phyloP scores from a whole-genome alignment of 331 rosid species.

The Erythrophleum ivorense region DNA sequence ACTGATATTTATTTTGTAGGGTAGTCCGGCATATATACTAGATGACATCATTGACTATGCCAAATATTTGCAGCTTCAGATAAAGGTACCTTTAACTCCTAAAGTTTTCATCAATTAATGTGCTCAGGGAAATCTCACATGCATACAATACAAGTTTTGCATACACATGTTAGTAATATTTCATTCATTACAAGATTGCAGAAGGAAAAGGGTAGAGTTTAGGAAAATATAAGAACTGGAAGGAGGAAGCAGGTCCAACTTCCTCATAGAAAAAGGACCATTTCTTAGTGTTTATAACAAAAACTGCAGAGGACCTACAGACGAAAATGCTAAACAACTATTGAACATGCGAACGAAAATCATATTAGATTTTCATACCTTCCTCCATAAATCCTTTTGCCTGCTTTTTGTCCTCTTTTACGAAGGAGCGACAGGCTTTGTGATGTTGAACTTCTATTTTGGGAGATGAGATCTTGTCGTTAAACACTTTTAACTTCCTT shows the following conservation, averaged over 20 bases:
- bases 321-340: background rate
- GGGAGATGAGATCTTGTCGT: background rate
- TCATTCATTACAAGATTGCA: constrained; percentile 11
- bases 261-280: background rate
- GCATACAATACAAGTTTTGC: background rate
- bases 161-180: background rate
- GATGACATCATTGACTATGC: constrained; percentile 84
- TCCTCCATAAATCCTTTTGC: background rate
- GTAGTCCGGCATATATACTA: constrained; percentile 62
- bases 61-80: constrained; percentile 79
- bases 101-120: constrained; percentile 17
- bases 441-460: background rate
- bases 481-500: background rate
- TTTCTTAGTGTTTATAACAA: background rate
- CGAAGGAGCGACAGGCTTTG: background rate
- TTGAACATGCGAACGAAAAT: background rate
- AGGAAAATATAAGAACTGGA: background rate
- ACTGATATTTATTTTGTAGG: constrained; percentile 53
- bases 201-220: background rate
- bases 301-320: background rate
- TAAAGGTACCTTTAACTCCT: constrained; percentile 60
- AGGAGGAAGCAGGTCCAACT: background rate
- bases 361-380: background rate
- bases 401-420: background rate
- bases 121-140: constrained; percentile 20